Base-by-base conservation (phyloP, 805 yeast species). In the Kurtzmaniella cleridarum region DNA sequence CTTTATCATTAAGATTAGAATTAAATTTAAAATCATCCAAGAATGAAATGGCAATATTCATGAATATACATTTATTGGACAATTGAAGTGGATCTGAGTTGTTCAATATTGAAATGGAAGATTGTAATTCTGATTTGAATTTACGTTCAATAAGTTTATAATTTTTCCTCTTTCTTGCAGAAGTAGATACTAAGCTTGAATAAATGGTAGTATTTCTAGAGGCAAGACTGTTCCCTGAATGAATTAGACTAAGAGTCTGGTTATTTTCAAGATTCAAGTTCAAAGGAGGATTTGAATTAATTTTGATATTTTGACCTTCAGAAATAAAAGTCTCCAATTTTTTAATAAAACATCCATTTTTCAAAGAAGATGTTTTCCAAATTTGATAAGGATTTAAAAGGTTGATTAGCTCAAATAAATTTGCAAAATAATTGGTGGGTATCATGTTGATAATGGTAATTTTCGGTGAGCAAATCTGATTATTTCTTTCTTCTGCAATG, bases 371-470 rank as follows among this genome's bases (percentile, higher is more conserved):
- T 3, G 69, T 50, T 40, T 66, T 68, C 66, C 71, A 64, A 26
- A 61, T 57, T 44, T 66, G 72, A 38, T 52, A 55, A 0, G 73
- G 73, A 26, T 51, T 53, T 13, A 57, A 41, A 16, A 39, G 40
- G 43, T 56, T 56, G 32, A 66, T 59, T 30, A 68, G 50, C 8
- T 66, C 70, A 41, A 65, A 58, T 27, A 68, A 50, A 43, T 64
- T 66, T 14, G 57, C 46, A 39, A 68, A 68, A 46, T 66, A 68
- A 46, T 68, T 66, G 28, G 58, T 59, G 3, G 68, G 60, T 47
- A 66, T 58, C 48, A 67, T 45, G 41, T 68, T 68, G 32, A 68
- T 57, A 8, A 68, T 54, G 11, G 64, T 57, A 27, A 67, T 32
- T 42, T 59, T 58, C 0, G 68, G 66, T 9, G 40, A 17, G 24